Conservation (phyloP, 345 rosid genomes). For the Mercurialis annua region DNA sequence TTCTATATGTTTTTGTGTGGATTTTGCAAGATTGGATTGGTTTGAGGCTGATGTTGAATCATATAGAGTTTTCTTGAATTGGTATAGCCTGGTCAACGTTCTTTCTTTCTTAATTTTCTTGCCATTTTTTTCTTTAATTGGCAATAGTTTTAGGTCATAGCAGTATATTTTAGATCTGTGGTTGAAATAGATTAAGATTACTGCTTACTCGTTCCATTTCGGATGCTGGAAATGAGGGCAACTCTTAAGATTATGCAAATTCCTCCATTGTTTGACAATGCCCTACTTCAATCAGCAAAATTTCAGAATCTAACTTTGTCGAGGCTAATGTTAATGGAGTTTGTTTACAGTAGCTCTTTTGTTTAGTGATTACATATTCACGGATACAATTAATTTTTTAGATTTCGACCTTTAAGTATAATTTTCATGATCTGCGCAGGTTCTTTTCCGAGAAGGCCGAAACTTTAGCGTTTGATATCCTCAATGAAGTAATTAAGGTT, state of each 20-base stretch:
- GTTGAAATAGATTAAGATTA: neutral
- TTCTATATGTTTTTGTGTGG: neutral
- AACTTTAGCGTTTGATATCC: constrained; percentile 53
- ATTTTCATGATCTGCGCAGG: constrained; percentile 43
- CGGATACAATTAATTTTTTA: neutral
- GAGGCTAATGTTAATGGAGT: neutral
- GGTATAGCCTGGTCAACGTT: neutral
- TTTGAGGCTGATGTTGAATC: neutral
- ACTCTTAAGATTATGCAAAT: neutral
- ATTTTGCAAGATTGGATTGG: neutral
- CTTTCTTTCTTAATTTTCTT: neutral
- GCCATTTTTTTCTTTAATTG: neutral
- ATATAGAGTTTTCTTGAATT: neutral
- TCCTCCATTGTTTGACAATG: too few relatives aligned
- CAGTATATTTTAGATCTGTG: neutral
- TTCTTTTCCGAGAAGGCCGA: constrained; percentile 81
- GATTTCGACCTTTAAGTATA: constrained; percentile 16
- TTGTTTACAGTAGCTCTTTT: too few relatives aligned
- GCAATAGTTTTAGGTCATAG: neutral
- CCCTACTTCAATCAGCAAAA: too few relatives aligned
- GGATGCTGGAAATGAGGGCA: neutral
- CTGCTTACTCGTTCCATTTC: constrained; percentile 6
- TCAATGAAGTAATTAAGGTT: constrained; percentile 68
- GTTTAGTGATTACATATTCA: neutral
- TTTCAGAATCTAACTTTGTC: neutral